phyloP scores from a whole-genome alignment of 495 filamentous ascomycete species.

The Aspergillus haitiensis region DNA sequence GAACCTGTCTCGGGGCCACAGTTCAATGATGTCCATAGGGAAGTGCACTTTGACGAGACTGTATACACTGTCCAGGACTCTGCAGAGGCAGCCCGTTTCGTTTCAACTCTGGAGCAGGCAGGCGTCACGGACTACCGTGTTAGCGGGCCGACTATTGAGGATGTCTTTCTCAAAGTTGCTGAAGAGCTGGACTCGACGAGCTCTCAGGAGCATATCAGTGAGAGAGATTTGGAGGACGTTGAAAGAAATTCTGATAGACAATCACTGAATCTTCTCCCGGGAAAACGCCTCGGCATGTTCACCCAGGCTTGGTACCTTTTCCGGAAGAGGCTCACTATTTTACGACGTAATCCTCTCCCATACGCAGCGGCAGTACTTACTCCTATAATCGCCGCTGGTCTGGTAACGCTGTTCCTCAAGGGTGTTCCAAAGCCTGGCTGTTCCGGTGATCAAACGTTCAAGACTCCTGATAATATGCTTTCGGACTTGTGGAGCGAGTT shows the following conservation, averaged over 20 bases:
- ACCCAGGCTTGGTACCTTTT: conserved; percentile 73
- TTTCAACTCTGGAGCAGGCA: conserved; percentile 61
- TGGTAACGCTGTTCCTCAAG: conserved; percentile 71
- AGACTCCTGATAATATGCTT: conserved; percentile 35
- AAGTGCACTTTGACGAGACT: conserved; percentile 64
- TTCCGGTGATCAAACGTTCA: conserved; percentile 46
- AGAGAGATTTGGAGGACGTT: conserved; percentile 6
- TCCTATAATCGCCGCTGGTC: conserved; percentile 71
- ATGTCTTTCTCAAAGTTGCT: conserved; percentile 81
- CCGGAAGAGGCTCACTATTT: conserved; percentile 71
- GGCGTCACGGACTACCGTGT: conserved; percentile 71
- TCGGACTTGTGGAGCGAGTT: conserved; percentile 39
- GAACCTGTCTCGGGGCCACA: conserved; percentile 35
- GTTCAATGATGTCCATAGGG: conserved; percentile 55
- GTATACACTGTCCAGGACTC: conserved; percentile 68
- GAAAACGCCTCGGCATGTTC: conserved; percentile 60
- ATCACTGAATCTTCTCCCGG: conserved; percentile 62
- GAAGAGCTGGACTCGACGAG: conserved; percentile 51
- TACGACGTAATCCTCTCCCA: conserved; percentile 73
- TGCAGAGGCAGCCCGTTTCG: conserved; percentile 60
- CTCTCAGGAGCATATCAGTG: conserved; percentile 33
- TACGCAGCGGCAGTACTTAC: conserved; percentile 69
- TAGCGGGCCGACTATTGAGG: conserved; percentile 81
- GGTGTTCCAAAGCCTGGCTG: conserved; percentile 58
- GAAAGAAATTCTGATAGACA: conserved; percentile 17